Evolutionary conservation across 2,329 filamentous ascomycete genomes (phyloP).

Genomic region (Aspergillus carbonarius): DNA sequence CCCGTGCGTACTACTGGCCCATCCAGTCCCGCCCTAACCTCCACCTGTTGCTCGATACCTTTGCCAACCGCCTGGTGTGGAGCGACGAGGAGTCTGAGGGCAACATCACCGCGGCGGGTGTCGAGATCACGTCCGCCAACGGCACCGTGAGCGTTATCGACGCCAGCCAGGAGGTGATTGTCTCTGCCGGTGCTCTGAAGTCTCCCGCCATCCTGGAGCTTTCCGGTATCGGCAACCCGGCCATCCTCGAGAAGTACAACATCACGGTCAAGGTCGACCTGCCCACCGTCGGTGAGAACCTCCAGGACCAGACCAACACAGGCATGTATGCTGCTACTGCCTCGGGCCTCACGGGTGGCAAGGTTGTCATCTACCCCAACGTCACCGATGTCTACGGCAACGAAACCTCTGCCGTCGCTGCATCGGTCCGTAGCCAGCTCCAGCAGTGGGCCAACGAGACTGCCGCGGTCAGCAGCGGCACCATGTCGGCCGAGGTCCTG

Average conservation of each 20-base stretch:
- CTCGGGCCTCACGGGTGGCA: slow-evolving; percentile 2
- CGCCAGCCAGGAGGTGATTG: slow-evolving; percentile 54
- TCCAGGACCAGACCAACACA: slow-evolving; percentile 34
- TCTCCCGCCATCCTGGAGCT: slow-evolving; percentile 60
- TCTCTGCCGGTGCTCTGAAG: slow-evolving; percentile 59
- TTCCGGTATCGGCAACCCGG: slow-evolving; percentile 56
- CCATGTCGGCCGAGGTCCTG: slow-evolving; percentile 24
- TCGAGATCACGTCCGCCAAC: slow-evolving; percentile 23
- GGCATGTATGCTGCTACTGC: background rate
- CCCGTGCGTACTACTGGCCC: slow-evolving; percentile 50
- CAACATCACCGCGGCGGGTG: slow-evolving; percentile 20
- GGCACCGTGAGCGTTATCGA: slow-evolving; percentile 27
- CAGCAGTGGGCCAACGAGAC: slow-evolving; percentile 20
- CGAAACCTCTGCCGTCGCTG: slow-evolving; percentile 2
- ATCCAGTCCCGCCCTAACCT: slow-evolving; percentile 29
- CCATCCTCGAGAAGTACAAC: slow-evolving; percentile 25
- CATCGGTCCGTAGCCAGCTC: slow-evolving; percentile 9
- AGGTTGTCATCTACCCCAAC: slow-evolving; percentile 6
- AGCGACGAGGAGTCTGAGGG: slow-evolving; percentile 12
- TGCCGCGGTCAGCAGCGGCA: slow-evolving; percentile 23
- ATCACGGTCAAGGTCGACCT: slow-evolving; percentile 29
- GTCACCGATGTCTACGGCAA: slow-evolving; percentile 11
- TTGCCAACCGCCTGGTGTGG: slow-evolving; percentile 45
- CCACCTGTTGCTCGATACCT: slow-evolving; percentile 30
- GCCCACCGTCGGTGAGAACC: slow-evolving; percentile 49